Percentiles rank a stretch among this genome's conserved stretches.
phyloP scores from a whole-genome alignment of 371 early-diverging fungal species.

The Amoeboaphelidium protococcarum region DNA sequence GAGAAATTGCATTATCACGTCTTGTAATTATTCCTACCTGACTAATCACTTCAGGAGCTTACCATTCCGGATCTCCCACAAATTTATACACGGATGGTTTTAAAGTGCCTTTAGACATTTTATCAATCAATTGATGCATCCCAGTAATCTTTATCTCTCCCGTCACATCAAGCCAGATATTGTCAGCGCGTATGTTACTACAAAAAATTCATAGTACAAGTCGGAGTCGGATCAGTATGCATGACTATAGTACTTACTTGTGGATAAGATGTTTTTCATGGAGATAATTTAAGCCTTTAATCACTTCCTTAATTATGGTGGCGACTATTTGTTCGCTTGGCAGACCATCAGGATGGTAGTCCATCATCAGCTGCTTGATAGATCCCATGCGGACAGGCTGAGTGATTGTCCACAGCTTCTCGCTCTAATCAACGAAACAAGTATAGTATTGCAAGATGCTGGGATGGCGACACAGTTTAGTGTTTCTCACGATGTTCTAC shows the following conservation, averaged over 20 bases:
- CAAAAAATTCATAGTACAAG: background rate
- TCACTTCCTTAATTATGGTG: slow-evolving; percentile 18
- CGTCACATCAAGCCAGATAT: slow-evolving; percentile 15
- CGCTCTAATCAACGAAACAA: background rate
- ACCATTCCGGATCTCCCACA: slow-evolving; percentile 23
- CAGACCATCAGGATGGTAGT: slow-evolving; percentile 19
- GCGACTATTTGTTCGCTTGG: slow-evolving; percentile 13
- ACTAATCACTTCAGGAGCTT: slow-evolving; percentile 24
- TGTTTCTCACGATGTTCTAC: background rate
- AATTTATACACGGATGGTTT: slow-evolving; percentile 13
- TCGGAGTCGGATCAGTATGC: no score
- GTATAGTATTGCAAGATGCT: background rate
- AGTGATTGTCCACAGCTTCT: background rate
- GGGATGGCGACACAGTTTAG: background rate
- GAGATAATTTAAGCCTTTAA: slow-evolving; percentile 18
- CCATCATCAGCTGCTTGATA: slow-evolving; percentile 13
- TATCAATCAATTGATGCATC: slow-evolving; percentile 12
- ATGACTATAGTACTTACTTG: slow-evolving; percentile 11
- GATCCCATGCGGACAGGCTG: slow-evolving; percentile 8
- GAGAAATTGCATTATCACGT: background rate
- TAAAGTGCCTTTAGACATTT: slow-evolving; percentile 10
- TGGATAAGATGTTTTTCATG: slow-evolving; percentile 23
- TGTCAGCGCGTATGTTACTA: slow-evolving; percentile 23
- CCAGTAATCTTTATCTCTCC: slow-evolving; percentile 21
- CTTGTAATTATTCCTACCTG: slow-evolving; percentile 9